Conservation (phyloP, 805 yeast species). For the Candida ascalaphidarum region DNA sequence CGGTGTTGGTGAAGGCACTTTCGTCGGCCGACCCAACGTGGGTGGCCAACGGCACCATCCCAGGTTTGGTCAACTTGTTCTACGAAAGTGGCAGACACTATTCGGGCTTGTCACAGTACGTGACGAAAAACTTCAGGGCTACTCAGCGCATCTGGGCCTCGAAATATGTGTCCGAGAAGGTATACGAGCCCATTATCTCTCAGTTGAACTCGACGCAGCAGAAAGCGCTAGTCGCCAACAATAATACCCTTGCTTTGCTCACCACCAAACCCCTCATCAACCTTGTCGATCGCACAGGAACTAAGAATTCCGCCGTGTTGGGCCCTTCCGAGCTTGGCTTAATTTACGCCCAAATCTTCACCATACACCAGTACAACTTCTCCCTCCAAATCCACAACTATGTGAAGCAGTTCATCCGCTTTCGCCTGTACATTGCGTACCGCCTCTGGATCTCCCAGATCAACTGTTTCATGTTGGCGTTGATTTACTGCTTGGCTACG, state of each 20-base stretch:
- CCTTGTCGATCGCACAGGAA: conserved; percentile 12
- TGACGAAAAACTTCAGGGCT: conserved; percentile 17
- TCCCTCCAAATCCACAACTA: conserved; percentile 14
- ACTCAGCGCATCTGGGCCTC: conserved; percentile 14
- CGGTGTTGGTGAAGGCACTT: conserved; percentile 10
- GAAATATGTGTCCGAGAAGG: conserved; percentile 9
- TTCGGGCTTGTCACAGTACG: conserved; percentile 23
- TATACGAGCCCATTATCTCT: conserved; percentile 10
- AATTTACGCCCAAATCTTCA: conserved; percentile 21
- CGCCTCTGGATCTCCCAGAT: conserved; percentile 21
- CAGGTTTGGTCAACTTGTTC: conserved; percentile 9
- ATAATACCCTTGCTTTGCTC: conserved; percentile 10
- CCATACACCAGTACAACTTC: conserved; percentile 28
- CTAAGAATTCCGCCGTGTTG: conserved; percentile 12
- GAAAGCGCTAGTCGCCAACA: conserved; percentile 4
- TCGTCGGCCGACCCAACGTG: conserved; percentile 7
- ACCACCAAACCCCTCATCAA: conserved; percentile 14
- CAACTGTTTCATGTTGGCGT: conserved; percentile 17
- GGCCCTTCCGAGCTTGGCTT: conserved; percentile 27
- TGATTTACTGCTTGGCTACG: conserved; percentile 21
- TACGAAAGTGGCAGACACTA: conserved; percentile 22
- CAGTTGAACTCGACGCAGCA: conserved; percentile 8
- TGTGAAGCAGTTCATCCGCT: conserved; percentile 12
- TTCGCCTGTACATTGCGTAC: conserved; percentile 17
- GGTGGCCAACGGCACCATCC: conserved; percentile 6